A percentile compares a stretch with the other conserved stretches of the same genome.
Conservation (phyloP, 169 alveolate species). For the Plasmodium sp. region DNA sequence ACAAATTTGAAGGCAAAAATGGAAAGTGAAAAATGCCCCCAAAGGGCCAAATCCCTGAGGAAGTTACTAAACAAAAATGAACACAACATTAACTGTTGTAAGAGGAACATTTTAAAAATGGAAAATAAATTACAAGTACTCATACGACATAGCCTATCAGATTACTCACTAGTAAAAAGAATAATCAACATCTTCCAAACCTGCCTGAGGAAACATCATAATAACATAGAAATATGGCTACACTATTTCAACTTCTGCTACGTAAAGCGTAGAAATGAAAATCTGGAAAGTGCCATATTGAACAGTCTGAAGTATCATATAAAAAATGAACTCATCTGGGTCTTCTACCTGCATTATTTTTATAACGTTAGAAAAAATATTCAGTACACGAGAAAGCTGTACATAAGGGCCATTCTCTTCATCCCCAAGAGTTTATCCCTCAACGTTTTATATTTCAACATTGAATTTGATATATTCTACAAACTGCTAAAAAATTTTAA, state of each 20-base stretch:
- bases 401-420: conserved; percentile 50
- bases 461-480: conserved; percentile 47
- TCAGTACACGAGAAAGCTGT: conserved; percentile 44
- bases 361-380: conserved; percentile 43
- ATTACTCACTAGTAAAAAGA: conserved; percentile 36
- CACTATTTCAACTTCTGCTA: conserved; percentile 53
- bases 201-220: conserved; percentile 49
- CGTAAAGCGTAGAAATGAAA: conserved; percentile 6
- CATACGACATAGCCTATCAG: conserved; percentile 26
- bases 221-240: conserved; percentile 55
- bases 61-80: conserved; percentile 19
- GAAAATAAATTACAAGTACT: conserved; percentile 50
- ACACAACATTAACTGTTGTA: conserved; percentile 13
- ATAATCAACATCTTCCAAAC: conserved; percentile 33
- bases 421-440: conserved; percentile 20
- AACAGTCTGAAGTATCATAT: conserved; percentile 35
- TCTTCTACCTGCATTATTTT: conserved; percentile 29
- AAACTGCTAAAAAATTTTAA: conserved; percentile 39
- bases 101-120: conserved; percentile 15
- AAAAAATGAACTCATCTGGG: conserved; percentile 58
- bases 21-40: not conserved
- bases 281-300: conserved; percentile 55
- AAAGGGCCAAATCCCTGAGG: not conserved
- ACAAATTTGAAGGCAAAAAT: conserved; percentile 17
- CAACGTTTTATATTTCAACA: conserved; percentile 14